Percentiles rank a stretch among this genome's conserved stretches.
These are phyloP conservation scores for Aspergillus niger DNA, from an alignment of 2,329 filamentous ascomycete genomes.

Conservation along the genomic window DNA sequence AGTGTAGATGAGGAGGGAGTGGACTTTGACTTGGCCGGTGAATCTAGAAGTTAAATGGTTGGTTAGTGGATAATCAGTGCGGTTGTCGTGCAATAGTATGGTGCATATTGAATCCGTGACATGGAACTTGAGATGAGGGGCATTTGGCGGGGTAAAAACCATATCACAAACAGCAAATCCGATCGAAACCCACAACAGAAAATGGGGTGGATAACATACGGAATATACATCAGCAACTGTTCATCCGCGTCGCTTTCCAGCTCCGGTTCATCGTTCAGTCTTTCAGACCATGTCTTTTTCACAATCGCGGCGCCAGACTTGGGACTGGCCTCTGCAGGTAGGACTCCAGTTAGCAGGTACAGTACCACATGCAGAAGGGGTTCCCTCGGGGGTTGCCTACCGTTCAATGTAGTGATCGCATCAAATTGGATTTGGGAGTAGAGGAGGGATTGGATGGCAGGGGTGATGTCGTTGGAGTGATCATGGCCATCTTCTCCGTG, in stretches of 20 bases:
- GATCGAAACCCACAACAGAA: not conserved
- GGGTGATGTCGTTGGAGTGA: conserved; percentile 88
- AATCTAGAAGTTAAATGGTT: conserved; percentile 61
- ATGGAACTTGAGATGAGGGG: conserved; percentile 24
- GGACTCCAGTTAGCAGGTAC: not conserved
- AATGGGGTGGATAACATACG: conserved; percentile 57
- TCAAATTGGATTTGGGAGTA: conserved; percentile 93
- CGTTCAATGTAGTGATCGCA: conserved; percentile 81
- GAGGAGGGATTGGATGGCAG: conserved; percentile 84
- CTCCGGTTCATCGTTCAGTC: conserved; percentile 70
- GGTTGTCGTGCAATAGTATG: not conserved
- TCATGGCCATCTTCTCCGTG: conserved; percentile 68
- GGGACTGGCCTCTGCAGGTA: conserved; percentile 55
- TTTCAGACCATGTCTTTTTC: conserved; percentile 88
- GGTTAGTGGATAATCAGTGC: not conserved
- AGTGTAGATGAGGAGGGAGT: conserved; percentile 83
- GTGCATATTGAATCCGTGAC: not conserved
- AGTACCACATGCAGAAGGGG: not conserved
- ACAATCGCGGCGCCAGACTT: conserved; percentile 73
- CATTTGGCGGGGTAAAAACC: conserved; percentile 26
- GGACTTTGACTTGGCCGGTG: conserved; percentile 88
- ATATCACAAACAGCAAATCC: not conserved
- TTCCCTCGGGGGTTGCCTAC: conserved; percentile 18
- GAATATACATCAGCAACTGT: conserved; percentile 88
- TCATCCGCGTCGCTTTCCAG: conserved; percentile 86